These are phyloP conservation scores for Gastroboletus turbinatus DNA, from an alignment of 1,284 basidiomycete genomes.

Conservation along the genomic window DNA sequence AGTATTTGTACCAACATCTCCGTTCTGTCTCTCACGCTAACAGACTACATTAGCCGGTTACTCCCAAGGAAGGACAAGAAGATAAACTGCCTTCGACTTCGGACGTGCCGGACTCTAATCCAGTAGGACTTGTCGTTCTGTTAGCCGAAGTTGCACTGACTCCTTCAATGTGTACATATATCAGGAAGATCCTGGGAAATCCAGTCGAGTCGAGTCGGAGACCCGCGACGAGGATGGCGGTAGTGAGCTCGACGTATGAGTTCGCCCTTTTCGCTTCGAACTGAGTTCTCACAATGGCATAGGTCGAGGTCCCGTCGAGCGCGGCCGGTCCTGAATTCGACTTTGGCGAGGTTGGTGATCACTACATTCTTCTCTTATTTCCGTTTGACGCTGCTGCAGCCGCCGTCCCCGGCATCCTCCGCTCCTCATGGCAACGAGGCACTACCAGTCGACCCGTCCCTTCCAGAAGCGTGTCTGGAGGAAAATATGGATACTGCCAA, in stretches of 20 bases:
- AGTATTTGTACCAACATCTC: background rate
- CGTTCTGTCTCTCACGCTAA: background rate
- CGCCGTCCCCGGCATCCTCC: background rate
- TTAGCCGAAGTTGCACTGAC: background rate
- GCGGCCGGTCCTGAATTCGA: background rate
- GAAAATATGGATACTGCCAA: no score
- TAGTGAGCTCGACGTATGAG: background rate
- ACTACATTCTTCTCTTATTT: background rate
- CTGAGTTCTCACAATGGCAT: background rate
- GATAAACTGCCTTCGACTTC: background rate
- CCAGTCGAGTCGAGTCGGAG: background rate
- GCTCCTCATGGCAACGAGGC: no score
- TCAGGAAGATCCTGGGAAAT: background rate
- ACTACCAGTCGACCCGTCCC: background rate
- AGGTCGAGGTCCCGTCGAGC: background rate
- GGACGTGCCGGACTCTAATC: background rate
- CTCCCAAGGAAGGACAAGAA: rapidly evolving
- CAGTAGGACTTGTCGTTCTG: background rate
- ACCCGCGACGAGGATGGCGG: background rate
- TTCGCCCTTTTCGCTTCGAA: background rate
- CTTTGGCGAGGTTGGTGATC: background rate
- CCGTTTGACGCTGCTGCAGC: background rate
- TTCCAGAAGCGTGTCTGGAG: background rate
- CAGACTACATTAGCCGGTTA: background rate
- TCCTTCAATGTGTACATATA: background rate